These are phyloP conservation scores for Capronia coronata DNA, from an alignment of 2,329 filamentous ascomycete genomes.

Conservation along the genomic window DNA sequence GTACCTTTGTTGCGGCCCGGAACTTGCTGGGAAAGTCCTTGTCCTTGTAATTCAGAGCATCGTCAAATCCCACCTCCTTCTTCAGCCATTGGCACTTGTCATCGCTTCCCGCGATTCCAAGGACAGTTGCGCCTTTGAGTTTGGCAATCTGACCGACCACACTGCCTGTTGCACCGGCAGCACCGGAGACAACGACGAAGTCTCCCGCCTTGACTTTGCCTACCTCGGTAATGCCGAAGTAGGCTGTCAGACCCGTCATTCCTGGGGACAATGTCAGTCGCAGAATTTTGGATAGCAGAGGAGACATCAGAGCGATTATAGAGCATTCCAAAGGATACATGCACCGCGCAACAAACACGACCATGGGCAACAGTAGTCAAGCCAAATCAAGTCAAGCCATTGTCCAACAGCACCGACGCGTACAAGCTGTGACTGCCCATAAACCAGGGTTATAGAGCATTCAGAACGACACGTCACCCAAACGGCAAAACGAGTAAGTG, in stretches of 20 bases:
- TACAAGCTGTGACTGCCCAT: too few species aligned
- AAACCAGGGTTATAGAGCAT: too few species aligned
- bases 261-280: slow-evolving; percentile 37
- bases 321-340: too few species aligned
- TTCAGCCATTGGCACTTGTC: slow-evolving; percentile 63
- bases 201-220: slow-evolving; percentile 63
- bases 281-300: neutral
- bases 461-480: too few species aligned
- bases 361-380: too few species aligned
- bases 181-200: slow-evolving; percentile 69
- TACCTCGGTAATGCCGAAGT: slow-evolving; percentile 65
- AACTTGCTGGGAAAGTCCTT: slow-evolving; percentile 55
- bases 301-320: too few species aligned
- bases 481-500: too few species aligned
- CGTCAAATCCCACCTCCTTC: slow-evolving; percentile 60
- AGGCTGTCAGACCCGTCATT: slow-evolving; percentile 66
- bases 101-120: slow-evolving; percentile 60
- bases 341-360: too few species aligned
- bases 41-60: slow-evolving; percentile 64
- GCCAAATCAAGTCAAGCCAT: too few species aligned
- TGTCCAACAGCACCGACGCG: too few species aligned
- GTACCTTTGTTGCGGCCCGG: slow-evolving; percentile 49
- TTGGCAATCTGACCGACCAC: slow-evolving; percentile 74
- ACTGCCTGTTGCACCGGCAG: slow-evolving; percentile 70
- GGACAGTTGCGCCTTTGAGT: slow-evolving; percentile 58